A percentile compares a stretch with the other conserved stretches of the same genome.
These are phyloP conservation scores for Isoetes engelmannii DNA, from an alignment of 83 land plant genomes.

Conservation along the genomic window DNA sequence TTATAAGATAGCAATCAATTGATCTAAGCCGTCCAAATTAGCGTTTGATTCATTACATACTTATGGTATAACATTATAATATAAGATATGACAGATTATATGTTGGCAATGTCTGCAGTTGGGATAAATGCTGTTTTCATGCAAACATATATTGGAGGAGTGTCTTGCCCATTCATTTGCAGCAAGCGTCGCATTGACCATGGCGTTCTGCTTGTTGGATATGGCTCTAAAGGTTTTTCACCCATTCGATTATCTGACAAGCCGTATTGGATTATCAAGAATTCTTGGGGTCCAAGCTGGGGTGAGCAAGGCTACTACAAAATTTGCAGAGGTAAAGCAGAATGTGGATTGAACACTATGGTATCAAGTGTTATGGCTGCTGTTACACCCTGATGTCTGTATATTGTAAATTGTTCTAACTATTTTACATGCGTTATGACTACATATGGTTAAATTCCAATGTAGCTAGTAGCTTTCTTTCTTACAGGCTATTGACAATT, in stretches of 20 bases:
- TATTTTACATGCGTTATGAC: no score
- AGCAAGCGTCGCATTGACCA: conserved; percentile 43
- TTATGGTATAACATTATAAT: no score
- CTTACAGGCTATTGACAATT: no score
- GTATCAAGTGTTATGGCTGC: conserved; percentile 56
- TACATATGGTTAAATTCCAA: no score
- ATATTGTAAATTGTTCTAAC: no score
- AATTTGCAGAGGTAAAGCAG: conserved; percentile 51
- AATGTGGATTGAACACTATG: conserved; percentile 71
- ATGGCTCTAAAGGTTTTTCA: conserved; percentile 49
- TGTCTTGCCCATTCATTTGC: conserved; percentile 66
- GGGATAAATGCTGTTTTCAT: conserved; percentile 69
- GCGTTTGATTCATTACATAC: not conserved
- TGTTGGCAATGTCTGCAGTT: conserved; percentile 30
- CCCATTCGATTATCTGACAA: conserved; percentile 45
- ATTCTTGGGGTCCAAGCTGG: conserved; percentile 79
- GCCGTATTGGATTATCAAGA: conserved; percentile 81
- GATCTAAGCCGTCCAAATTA: no score
- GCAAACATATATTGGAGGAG: conserved; percentile 78
- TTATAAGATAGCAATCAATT: no score
- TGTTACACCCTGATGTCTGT: no score
- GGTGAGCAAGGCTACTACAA: conserved; percentile 77
- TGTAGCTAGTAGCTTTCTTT: no score
- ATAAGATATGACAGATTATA: no score
- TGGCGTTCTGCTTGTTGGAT: conserved; percentile 71